Evolutionary conservation across 169 alveolate genomes (phyloP), one percentile per base, ranked within the genome.

Genomic region (Plasmodium berghei): DNA sequence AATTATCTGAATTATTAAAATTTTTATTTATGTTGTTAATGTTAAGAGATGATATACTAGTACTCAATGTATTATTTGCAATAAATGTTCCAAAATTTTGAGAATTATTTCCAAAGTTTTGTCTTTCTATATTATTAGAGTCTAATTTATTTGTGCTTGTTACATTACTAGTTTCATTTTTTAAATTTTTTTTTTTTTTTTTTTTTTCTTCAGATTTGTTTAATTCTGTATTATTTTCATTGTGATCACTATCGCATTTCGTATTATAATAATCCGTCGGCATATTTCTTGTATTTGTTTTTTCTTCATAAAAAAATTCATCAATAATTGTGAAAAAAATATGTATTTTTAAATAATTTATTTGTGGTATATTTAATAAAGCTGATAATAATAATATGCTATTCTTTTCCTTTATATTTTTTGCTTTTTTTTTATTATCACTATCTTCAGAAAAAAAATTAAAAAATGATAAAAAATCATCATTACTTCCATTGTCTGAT

Each of bases 221-320:
- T 10, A 42, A 18, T 48, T 46, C 61, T n/a, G 49, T 16, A 14
- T 9, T 16, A 75, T 63, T 69, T 20, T 64, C 63, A 24, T 14
- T 8, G 46, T 8, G 34, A 26, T 3, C 9, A 18, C 10, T 34
- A 40, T 22, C 9, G n/a, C 26, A 45, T 70, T 26, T 49, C 14
- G 20, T 2, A 2, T 64, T 48, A 34, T 34, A 34, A 12, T 46
- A 20, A 54, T 9, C 64, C 12, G 14, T 0, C 5, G 64, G 20
- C n/a, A 22, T 10, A n/a, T 34, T 72, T 49, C 24, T n/a, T 20
- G 55, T 24, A 42, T 73, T 73, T n/a, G n/a, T 73, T 48, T 77
- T 77, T 54, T 77, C 89, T 14, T 63, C 52, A 40, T 63, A 77
- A 77, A 77, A 77, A 63, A 77, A 77, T 52, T 77, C 89, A 24